Base-by-base conservation (phyloP, 352 stramenopile species). In the Phytophthora brassicae region DNA sequence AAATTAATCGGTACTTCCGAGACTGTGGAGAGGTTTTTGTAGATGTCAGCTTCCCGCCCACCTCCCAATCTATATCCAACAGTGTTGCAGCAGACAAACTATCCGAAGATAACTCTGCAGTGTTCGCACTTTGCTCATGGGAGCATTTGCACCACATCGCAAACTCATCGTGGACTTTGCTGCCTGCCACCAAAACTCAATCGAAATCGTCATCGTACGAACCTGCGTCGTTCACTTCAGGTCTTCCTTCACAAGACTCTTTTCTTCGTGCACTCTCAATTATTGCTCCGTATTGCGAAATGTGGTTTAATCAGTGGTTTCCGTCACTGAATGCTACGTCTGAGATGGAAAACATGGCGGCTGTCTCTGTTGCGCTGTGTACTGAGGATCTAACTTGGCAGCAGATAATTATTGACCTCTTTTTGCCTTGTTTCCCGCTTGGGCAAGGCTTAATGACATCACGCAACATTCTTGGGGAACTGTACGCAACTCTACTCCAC, bases 391-490 rank as follows among this genome's bases (percentile, higher is more conserved):
- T 70, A 24, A 62, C 46, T 4, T 81, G 75, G 75, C 59, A 56
- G 39, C 26, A 71, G 0, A 17, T 88, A 1, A 42, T 88, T 17
- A 29, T 86, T 20, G 80, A 89, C 39, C 36, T 85, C 14, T 83
- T 77, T 31, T 31, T 77, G 1, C 80, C 78, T 36, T 49, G 57
- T 0, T 75, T 89, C 29, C 57, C 70, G 13, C 39, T 79, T 26
- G 66, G 70, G 33, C 47, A 36, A 38, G 72, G 77, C 4, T 22
- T 80, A 5, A 60, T 82, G 58, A 42, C 55, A 11, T 38, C 63
- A 13, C 70, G 54, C 23, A 64, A 58, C 16, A 5, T 17, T 2
- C 35, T 57, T 29, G 72, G 74, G 2, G 74, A 86, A 24, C 29
- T 75, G 4, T 88, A 72, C 16, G 36, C 67, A 1, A 54, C 69